A percentile compares a stretch with the other conserved stretches of the same genome.
These are phyloP conservation scores for Colletotrichum sp. DNA, from an alignment of 2,329 filamentous ascomycete genomes.

Conservation along the genomic window DNA sequence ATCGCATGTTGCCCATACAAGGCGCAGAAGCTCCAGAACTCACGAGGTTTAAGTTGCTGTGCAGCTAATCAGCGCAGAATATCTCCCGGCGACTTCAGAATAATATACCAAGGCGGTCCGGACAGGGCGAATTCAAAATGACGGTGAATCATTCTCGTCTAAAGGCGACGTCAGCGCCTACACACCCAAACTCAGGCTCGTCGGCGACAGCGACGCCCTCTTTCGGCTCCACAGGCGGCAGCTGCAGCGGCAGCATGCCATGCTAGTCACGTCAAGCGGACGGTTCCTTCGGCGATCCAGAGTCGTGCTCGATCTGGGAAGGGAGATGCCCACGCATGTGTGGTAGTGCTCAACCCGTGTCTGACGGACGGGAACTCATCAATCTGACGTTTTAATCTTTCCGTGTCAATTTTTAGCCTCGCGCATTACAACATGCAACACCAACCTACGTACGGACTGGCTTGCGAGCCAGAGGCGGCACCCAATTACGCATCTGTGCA, in stretches of 20 bases:
- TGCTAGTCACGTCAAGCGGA: neutral
- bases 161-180: neutral
- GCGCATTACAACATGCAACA: neutral
- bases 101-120: neutral
- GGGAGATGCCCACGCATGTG: neutral
- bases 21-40: neutral
- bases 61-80: slow-evolving; percentile 2
- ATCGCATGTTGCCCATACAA: neutral
- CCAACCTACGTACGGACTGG: neutral
- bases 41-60: neutral
- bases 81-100: neutral
- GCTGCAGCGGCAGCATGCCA: neutral
- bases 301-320: neutral
- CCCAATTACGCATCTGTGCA: neutral
- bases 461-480: neutral
- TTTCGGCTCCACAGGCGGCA: neutral
- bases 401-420: neutral
- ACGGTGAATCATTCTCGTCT: slow-evolving; percentile 1
- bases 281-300: neutral
- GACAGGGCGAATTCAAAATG: neutral
- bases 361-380: neutral
- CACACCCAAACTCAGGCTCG: neutral
- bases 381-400: neutral
- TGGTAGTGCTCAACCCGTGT: neutral
- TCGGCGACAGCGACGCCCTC: neutral